phyloP scores from a whole-genome alignment of 805 yeast genomes.

The Candida nanaspora region DNA sequence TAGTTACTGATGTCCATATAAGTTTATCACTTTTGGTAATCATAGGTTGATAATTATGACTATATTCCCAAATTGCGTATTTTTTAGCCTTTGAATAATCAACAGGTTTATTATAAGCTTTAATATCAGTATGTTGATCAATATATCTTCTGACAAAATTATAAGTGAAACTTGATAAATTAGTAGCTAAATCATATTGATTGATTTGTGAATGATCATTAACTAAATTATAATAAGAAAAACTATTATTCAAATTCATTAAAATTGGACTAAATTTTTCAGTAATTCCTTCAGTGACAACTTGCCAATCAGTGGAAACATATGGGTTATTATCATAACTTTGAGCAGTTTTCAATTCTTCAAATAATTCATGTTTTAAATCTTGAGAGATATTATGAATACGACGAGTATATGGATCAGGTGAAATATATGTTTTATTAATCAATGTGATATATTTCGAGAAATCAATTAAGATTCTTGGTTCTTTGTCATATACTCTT shows the following conservation, averaged over 20 bases:
- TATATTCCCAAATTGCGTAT: conserved; percentile 39
- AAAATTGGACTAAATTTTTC: conserved; percentile 48
- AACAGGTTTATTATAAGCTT: conserved; percentile 1
- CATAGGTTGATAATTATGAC: conserved; percentile 33
- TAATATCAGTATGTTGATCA: conserved; percentile 9
- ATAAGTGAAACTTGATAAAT: conserved; percentile 33
- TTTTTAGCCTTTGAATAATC: conserved; percentile 18
- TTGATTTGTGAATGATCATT: conserved; percentile 1
- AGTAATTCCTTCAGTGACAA: conserved; percentile 39
- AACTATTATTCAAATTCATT: conserved; percentile 31
- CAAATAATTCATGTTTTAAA: conserved; percentile 27
- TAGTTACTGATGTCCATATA: conserved; percentile 41
- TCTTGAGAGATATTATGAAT: conserved; percentile 29
- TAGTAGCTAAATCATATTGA: conserved; percentile 15
- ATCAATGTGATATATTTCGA: conserved; percentile 46
- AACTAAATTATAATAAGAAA: conserved; percentile 11
- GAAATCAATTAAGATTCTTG: conserved; percentile 42
- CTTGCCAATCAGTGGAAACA: conserved; percentile 47
- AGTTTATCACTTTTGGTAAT: conserved; percentile 34
- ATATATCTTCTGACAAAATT: conserved; percentile 40
- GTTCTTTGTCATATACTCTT: conserved; percentile 40
- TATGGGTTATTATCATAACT: conserved; percentile 26
- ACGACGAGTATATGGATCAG: conserved; percentile 39
- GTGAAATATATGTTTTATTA: conserved; percentile 39
- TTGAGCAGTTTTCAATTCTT: conserved; percentile 23